A percentile compares a stretch with the other conserved stretches of the same genome.
These are phyloP conservation scores for Radiomyces spectabilis DNA, from an alignment of 192 early-diverging fungal species.

Conservation along the genomic window DNA sequence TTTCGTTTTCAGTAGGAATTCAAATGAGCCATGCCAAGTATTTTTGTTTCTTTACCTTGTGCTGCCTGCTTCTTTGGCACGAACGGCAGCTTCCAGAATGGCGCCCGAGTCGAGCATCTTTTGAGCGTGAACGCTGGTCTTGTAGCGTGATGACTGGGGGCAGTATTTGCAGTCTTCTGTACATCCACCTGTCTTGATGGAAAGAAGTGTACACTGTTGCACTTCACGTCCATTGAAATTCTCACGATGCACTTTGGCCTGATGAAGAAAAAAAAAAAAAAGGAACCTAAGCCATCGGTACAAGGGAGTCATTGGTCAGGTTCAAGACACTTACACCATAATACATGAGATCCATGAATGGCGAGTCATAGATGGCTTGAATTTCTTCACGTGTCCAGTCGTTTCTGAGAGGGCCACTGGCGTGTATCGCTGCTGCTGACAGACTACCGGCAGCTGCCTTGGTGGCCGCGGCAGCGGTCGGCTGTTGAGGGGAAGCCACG, in stretches of 20 bases:
- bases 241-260: conserved; percentile 71
- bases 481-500: conserved; percentile 25
- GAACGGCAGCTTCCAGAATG: conserved; percentile 61
- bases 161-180: conserved; percentile 80
- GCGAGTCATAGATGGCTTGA: conserved; percentile 65
- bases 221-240: conserved; percentile 63
- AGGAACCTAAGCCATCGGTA: background rate
- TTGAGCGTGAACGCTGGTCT: conserved; percentile 58
- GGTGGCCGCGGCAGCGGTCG: conserved; percentile 23
- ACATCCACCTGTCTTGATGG: conserved; percentile 82
- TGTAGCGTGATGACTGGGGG: conserved; percentile 70
- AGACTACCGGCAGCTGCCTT: conserved; percentile 12
- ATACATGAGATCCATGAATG: conserved; percentile 71
- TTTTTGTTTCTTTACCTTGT: conserved; percentile 37
- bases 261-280: conserved; percentile 4
- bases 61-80: conserved; percentile 69
- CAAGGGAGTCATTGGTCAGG: background rate
- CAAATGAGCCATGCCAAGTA: background rate
- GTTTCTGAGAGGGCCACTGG: conserved; percentile 41
- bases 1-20: too few relatives aligned
- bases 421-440: conserved; percentile 40
- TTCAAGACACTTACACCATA: conserved; percentile 48
- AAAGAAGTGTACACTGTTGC: conserved; percentile 73
- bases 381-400: conserved; percentile 74
- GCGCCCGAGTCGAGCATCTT: conserved; percentile 65